phyloP scores from a whole-genome alignment of 257 asterid species.

The Fraxinus excelsior region DNA sequence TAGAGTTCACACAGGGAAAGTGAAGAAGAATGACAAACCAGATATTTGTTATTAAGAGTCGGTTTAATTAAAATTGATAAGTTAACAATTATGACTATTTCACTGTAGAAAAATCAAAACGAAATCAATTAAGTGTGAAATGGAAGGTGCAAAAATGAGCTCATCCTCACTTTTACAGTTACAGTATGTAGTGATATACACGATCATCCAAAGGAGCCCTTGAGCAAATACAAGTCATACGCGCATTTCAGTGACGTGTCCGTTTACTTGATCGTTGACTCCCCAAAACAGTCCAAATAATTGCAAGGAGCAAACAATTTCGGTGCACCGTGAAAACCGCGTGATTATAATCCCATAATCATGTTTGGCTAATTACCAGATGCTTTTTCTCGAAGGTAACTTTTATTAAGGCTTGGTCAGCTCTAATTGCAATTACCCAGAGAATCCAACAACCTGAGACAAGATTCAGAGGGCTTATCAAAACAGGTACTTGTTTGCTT shows the following conservation, averaged over 20 bases:
- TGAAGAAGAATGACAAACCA: too few species aligned
- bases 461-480: neutral
- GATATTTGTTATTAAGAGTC: too few species aligned
- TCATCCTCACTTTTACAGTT: too few species aligned
- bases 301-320: neutral
- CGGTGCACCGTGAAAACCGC: neutral
- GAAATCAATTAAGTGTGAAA: too few species aligned
- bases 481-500: slow-evolving; percentile 6
- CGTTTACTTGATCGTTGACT: slow-evolving; percentile 35
- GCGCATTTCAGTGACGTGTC: neutral
- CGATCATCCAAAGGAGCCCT: neutral
- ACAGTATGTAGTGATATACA: too few species aligned
- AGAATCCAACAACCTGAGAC: neutral
- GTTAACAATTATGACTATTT: too few species aligned
- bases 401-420: neutral
- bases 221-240: neutral
- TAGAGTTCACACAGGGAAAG: too few species aligned
- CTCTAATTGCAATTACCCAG: neutral
- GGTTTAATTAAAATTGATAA: too few species aligned
- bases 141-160: too few species aligned
- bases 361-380: neutral
- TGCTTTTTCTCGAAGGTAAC: neutral
- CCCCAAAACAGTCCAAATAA: neutral
- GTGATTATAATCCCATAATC: neutral
- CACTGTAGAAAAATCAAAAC: too few species aligned